These are phyloP conservation scores for Aspergillus amoenus DNA, from an alignment of 2,329 filamentous ascomycete genomes.

Conservation along the genomic window DNA sequence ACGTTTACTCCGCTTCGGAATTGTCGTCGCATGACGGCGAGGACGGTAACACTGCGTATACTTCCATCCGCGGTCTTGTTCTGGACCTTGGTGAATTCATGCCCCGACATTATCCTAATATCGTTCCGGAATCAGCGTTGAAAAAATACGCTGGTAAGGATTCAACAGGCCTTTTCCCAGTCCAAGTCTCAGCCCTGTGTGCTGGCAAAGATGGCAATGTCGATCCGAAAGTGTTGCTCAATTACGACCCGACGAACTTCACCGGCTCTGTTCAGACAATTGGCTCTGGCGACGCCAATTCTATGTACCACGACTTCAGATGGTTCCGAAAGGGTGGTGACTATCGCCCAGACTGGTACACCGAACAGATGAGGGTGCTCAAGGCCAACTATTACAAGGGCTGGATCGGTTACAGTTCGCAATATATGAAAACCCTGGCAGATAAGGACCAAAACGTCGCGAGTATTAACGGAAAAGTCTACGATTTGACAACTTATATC, in stretches of 20 bases:
- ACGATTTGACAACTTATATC: slow-evolving; percentile 85
- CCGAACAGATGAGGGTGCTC: slow-evolving; percentile 78
- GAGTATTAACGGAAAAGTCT: slow-evolving; percentile 76
- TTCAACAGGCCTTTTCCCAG: slow-evolving; percentile 83
- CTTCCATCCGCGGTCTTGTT: slow-evolving; percentile 84
- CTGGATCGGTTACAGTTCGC: slow-evolving; percentile 75
- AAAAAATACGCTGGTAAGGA: slow-evolving; percentile 84
- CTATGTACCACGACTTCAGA: slow-evolving; percentile 90
- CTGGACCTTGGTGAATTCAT: slow-evolving; percentile 77
- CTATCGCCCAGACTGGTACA: slow-evolving; percentile 86
- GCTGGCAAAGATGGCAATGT: slow-evolving; percentile 68
- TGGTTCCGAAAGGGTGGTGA: slow-evolving; percentile 72
- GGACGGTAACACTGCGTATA: slow-evolving; percentile 62
- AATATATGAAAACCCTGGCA: slow-evolving; percentile 73
- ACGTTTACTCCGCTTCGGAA: slow-evolving; percentile 80
- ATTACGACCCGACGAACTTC: slow-evolving; percentile 77
- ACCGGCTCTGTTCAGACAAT: slow-evolving; percentile 66
- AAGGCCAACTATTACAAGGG: slow-evolving; percentile 81
- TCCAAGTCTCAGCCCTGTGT: slow-evolving; percentile 92
- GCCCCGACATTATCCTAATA: slow-evolving; percentile 74
- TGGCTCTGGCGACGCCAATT: slow-evolving; percentile 67
- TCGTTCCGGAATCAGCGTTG: slow-evolving; percentile 61
- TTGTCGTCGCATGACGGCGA: slow-evolving; percentile 73
- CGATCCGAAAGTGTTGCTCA: slow-evolving; percentile 73
- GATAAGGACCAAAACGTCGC: slow-evolving; percentile 67